A percentile compares a stretch with the other conserved stretches of the same genome.
Evolutionary conservation across 2,329 filamentous ascomycete genomes (phyloP).

Genomic region (Fusarium bactridioides): DNA sequence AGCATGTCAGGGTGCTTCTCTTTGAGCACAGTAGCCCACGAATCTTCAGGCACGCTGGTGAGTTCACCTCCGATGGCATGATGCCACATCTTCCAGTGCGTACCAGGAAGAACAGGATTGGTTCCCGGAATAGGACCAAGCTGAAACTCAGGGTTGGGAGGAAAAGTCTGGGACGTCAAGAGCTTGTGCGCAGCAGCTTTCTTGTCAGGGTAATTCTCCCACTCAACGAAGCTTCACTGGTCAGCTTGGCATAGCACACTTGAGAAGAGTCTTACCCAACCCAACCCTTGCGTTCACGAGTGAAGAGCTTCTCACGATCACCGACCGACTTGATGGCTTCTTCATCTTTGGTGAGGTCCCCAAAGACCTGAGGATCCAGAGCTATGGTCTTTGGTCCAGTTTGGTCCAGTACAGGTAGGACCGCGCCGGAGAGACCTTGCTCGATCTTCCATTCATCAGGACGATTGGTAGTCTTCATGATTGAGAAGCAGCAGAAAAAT

Average conservation of each 20-base stretch:
- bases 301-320: constrained; percentile 43
- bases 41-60: constrained; percentile 61
- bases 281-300: constrained; percentile 45
- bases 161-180: constrained; percentile 38
- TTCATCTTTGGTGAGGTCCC: constrained; percentile 49
- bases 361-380: constrained; percentile 41
- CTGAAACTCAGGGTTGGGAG: constrained; percentile 62
- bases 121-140: constrained; percentile 62
- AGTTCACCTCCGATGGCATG: constrained; percentile 54
- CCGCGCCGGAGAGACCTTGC: constrained; percentile 57
- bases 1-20: constrained; percentile 69
- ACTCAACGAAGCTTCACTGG: constrained; percentile 65
- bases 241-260: not conserved
- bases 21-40: constrained; percentile 61
- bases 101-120: constrained; percentile 65
- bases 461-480: constrained; percentile 35
- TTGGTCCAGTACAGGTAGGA: constrained; percentile 57
- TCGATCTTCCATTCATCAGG: constrained; percentile 64
- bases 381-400: constrained; percentile 47
- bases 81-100: constrained; percentile 67
- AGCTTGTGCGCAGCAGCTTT: constrained; percentile 66
- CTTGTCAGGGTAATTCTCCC: constrained; percentile 75
- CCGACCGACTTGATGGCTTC: constrained; percentile 51
- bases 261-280: constrained; percentile 36
- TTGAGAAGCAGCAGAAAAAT: not conserved